Evolutionary conservation across 805 yeast species (phyloP).

Genomic region (Candida chauliodis): DNA sequence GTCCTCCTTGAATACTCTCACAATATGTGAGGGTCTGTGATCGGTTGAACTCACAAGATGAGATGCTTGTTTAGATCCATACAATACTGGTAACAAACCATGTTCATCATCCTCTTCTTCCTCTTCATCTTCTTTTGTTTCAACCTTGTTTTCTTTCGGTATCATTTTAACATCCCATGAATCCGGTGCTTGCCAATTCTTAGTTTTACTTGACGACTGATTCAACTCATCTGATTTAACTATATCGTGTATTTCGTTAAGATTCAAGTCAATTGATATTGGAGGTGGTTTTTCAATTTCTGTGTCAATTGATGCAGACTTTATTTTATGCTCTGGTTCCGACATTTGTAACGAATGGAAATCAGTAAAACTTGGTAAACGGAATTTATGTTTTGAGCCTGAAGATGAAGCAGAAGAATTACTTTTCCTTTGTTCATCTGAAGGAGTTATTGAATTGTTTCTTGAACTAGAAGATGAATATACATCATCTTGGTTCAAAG

Average conservation of each 20-base stretch:
- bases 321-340: conserved; percentile 3
- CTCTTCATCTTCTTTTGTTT: conserved; percentile 9
- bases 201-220: neutral
- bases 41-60: conserved; percentile 1
- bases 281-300: neutral
- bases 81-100: conserved; percentile 27
- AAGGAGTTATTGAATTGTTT: conserved; percentile 3
- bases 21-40: conserved; percentile 38
- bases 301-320: neutral
- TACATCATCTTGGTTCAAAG: neutral
- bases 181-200: conserved; percentile 44
- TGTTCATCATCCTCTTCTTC: neutral
- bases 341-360: conserved; percentile 15
- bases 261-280: conserved; percentile 39
- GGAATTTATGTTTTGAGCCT: conserved; percentile 31
- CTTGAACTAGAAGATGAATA: conserved; percentile 2
- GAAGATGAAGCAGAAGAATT: conserved; percentile 16
- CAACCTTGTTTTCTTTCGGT: conserved; percentile 12
- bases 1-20: conserved; percentile 78
- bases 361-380: conserved; percentile 34
- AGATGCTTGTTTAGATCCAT: conserved; percentile 17
- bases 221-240: conserved; percentile 20
- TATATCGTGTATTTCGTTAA: conserved; percentile 51
- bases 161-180: conserved; percentile 44
- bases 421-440: conserved; percentile 13